Evolutionary conservation across 129 eudicot genomes (phyloP).

Genomic region (Heracleum sosnowskyi): DNA sequence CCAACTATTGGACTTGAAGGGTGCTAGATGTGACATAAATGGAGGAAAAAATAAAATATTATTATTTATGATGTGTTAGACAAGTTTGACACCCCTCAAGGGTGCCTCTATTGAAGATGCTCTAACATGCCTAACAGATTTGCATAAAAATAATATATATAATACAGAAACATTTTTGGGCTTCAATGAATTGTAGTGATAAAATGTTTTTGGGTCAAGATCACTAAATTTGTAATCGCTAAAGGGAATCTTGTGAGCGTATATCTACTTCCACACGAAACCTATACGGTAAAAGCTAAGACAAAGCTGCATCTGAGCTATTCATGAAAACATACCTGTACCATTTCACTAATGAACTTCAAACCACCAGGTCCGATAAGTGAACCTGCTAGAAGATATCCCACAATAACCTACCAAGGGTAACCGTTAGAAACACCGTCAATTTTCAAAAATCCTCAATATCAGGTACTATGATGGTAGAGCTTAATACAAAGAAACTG

Average conservation of each 20-base stretch:
- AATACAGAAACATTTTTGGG: neutral
- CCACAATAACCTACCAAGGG: slow-evolving; percentile 72
- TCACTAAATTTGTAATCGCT: neutral
- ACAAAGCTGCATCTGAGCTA: neutral
- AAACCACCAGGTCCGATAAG: slow-evolving; percentile 96
- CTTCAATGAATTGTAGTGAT: neutral
- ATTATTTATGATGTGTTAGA: too few relatives aligned
- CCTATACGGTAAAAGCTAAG: neutral
- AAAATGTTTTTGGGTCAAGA: neutral
- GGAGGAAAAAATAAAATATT: too few relatives aligned
- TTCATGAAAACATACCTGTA: slow-evolving; percentile 51
- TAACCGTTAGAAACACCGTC: slow-evolving; percentile 5
- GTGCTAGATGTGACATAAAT: too few relatives aligned
- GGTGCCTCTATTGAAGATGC: too few relatives aligned
- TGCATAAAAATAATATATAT: neutral
- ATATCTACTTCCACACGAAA: neutral
- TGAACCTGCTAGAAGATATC: slow-evolving; percentile 97
- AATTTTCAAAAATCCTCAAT: slow-evolving; percentile 6
- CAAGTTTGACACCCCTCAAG: too few relatives aligned
- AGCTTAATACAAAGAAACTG: neutral
- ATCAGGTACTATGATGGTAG: neutral
- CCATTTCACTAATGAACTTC: slow-evolving; percentile 89
- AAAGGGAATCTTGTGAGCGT: neutral
- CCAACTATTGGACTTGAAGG: too few relatives aligned
- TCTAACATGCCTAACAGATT: neutral